Evolutionary conservation across 2,329 filamentous ascomycete genomes (phyloP).

Genomic region (Hyphodiscus sp.): DNA sequence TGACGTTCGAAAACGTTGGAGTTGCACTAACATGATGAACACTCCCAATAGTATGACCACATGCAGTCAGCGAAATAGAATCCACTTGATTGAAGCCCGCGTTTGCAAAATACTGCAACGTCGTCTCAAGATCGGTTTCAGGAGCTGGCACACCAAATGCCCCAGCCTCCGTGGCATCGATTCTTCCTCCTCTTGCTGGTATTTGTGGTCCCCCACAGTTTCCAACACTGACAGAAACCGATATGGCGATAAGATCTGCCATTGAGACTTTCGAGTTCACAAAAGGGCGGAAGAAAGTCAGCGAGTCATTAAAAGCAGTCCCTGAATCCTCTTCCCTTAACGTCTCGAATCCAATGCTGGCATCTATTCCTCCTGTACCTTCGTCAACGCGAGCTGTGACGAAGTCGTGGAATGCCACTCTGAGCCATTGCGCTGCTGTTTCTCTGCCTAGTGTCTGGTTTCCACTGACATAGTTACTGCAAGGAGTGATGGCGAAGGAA

Average conservation of each 20-base stretch:
- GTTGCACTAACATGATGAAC: slow-evolving; percentile 9
- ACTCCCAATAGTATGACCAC: slow-evolving; percentile 16
- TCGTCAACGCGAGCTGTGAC: slow-evolving; percentile 40
- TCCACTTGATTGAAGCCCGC: slow-evolving; percentile 21
- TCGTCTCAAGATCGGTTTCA: slow-evolving; percentile 7
- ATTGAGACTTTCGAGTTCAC: slow-evolving; percentile 9
- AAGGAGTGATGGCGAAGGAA: slow-evolving; percentile 49
- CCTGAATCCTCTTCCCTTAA: slow-evolving; percentile 38
- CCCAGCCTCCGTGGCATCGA: slow-evolving; percentile 18
- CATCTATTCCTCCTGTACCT: slow-evolving; percentile 45
- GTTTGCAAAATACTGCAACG: slow-evolving; percentile 12
- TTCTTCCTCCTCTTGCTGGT: slow-evolving; percentile 16
- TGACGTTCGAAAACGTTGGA: slow-evolving; percentile 3
- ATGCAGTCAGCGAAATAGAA: slow-evolving; percentile 16
- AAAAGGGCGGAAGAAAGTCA: slow-evolving; percentile 3
- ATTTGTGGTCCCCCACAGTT: slow-evolving; percentile 4
- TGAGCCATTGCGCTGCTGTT: slow-evolving; percentile 48
- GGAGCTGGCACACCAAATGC: slow-evolving; percentile 18
- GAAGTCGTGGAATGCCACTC: slow-evolving; percentile 56
- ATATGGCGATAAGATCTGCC: slow-evolving; percentile 17
- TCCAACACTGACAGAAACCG: neutral
- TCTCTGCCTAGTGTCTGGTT: slow-evolving; percentile 45
- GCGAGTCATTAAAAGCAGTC: slow-evolving; percentile 23
- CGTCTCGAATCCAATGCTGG: slow-evolving; percentile 17
- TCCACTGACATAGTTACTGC: slow-evolving; percentile 44